Conservation (phyloP, 2,329 filamentous ascomycete species). For the Colletotrichum chlorophyti region DNA sequence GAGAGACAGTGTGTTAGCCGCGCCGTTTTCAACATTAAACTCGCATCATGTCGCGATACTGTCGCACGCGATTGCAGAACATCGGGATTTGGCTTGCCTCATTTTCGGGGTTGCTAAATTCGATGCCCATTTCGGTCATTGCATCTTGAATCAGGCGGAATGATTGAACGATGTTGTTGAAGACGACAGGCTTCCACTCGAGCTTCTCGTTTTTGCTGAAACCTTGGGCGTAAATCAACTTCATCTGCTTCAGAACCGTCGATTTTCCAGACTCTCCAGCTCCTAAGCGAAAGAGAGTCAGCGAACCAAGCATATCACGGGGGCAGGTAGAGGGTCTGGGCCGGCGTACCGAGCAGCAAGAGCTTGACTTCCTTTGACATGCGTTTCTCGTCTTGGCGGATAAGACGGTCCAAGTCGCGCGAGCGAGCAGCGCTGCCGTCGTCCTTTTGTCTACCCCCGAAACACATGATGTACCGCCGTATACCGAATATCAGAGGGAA, state of each 20-base stretch:
- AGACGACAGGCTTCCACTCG: conserved; percentile 94
- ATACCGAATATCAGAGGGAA: too few species aligned
- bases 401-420: conserved; percentile 82
- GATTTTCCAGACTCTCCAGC: conserved; percentile 93
- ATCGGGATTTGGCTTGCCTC: conserved; percentile 63
- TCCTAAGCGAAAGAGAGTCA: conserved; percentile 58
- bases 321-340: not conserved
- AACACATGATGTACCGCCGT: conserved; percentile 74
- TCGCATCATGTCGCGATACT: not conserved
- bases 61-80: conserved; percentile 28
- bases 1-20: conserved; percentile 34
- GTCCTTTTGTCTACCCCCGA: conserved; percentile 61
- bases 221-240: conserved; percentile 92
- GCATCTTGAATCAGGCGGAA: conserved; percentile 90
- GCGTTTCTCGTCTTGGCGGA: conserved; percentile 87
- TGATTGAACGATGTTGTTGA: conserved; percentile 91
- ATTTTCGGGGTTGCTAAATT: conserved; percentile 80
- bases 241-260: conserved; percentile 98
- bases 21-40: not conserved
- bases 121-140: conserved; percentile 84
- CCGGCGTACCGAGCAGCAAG: conserved; percentile 79
- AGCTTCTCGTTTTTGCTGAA: conserved; percentile 90
- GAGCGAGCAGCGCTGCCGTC: conserved; percentile 62
- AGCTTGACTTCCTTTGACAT: conserved; percentile 92
- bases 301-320: not conserved